Base-by-base conservation (phyloP, 345 rosid species). In the Eucalyptus regnans region DNA sequence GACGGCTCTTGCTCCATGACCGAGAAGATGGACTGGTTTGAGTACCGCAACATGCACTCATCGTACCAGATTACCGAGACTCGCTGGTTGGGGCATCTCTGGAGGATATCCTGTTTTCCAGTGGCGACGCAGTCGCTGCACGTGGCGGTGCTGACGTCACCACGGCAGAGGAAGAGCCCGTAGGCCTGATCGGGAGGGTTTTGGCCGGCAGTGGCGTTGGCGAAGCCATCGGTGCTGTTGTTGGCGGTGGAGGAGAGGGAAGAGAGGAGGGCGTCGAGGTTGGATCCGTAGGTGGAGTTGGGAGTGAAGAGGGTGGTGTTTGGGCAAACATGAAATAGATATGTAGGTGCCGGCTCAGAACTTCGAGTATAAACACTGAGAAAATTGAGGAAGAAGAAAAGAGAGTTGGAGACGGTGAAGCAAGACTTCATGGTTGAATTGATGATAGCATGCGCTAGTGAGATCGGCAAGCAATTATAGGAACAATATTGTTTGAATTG, bases 121-220 rank as follows among this genome's bases (percentile, higher is more conserved):
- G 9, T 0, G 4, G 54, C 22, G 0, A 90, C 86, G 71, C 91
- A 91, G 15, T 62, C n/a, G 18, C 48, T 86, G 83, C 90, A 91
- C 3, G 2, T 8, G 12, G 29, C 33, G 41, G n/a, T 18, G 80
- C 8, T 1, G 6, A 9, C 2, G 54, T 91, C 93, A 5, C 88
- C 93, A 2, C 91, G 90, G 89, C 93, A 91, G 64, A 91, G 89
- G 58, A 87, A 90, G 87, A 89, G 86, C 41, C 93, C 93, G 16
- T 88, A 79, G 86, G 79, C 89, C 27, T 5, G 48, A 8, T 88
- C 86, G 0, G 88, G 88, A 12, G 87, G 58, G 31, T 12, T 43
- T 23, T 9, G 83, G 10, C 91, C 89, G 2, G 81, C 43, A 0
- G 89, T 62, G 71, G 62, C 41, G 7, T 1, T 62, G 88, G 71